Base-by-base conservation (phyloP, 2,329 filamentous ascomycete genomes). In the Paecilomyces sp. region DNA sequence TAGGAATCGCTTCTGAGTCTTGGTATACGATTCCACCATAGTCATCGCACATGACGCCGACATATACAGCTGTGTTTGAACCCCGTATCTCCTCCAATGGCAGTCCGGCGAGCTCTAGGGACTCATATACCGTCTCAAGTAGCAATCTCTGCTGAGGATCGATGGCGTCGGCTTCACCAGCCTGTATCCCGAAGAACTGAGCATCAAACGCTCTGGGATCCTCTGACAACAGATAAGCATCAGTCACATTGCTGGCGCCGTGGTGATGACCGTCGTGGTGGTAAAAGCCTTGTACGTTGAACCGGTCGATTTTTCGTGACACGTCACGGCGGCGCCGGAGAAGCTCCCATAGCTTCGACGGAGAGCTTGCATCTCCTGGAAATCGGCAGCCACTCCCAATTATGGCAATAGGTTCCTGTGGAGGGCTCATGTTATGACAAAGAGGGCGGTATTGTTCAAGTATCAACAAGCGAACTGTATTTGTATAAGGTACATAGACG, bases 341-440 rank as follows among this genome's bases (percentile, higher is more conserved):
- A 55, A 77, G 72, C 2, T 76, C 64, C 76, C 77, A 79, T 1
- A 79, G 66, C 51, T 74, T 73, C n/a, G 75, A 73, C 3, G 74
- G 74, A 11, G 67, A 69, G 33, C 63, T 67, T 36, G 70, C 70
- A 36, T 66, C 65, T 0, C 77, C 79, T 0, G 79, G 78, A 24
- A 81, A 76, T 0, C 79, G 70, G 31, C 79, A 79, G 1, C 71
- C 76, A 54, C 60, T 77, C 28, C 78, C 78, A 9, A 81, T 67
- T 13, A 81, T 69, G 25, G 78, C 79, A 25, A 81, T 78, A 50
- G 76, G 74, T 56, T 75, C 72, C 6, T 9, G 30, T 9, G 30
- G 30, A 31, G 30, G 30, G 9, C 6, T 31, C 30, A 31, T 31
- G 6, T 9, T 31, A 31, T 31, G 30, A 4, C 30, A 31, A 31